phyloP scores from a whole-genome alignment of 2,329 filamentous ascomycete species.

The Exophiala bonariae region DNA sequence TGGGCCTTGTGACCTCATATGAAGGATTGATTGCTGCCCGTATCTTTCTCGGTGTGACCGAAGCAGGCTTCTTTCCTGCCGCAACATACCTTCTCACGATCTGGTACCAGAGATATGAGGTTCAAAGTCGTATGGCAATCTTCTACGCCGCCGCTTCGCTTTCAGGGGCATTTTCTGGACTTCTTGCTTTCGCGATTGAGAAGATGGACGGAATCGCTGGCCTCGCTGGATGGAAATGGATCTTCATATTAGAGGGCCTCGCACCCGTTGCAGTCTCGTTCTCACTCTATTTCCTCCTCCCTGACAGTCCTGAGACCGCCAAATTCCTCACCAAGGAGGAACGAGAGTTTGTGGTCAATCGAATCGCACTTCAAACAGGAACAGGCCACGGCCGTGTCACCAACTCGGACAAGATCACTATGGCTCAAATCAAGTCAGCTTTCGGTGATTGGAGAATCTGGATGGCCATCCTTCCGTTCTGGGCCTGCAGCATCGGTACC shows the following conservation, averaged over 20 bases:
- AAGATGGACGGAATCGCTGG: constrained; percentile 44
- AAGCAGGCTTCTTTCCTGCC: constrained; percentile 54
- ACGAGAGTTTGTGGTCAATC: constrained; percentile 59
- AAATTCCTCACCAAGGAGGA: constrained; percentile 71
- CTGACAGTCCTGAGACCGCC: constrained; percentile 72
- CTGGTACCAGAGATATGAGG: constrained; percentile 37
- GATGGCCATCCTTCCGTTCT: constrained; percentile 34
- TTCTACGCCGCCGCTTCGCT: constrained; percentile 36
- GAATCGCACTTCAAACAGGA: constrained; percentile 68
- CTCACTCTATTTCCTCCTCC: constrained; percentile 60
- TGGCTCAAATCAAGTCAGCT: constrained; percentile 64
- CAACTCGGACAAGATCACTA: constrained; percentile 66
- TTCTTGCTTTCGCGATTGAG: constrained; percentile 67
- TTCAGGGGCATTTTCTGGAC: constrained; percentile 48
- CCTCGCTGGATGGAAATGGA: constrained; percentile 46
- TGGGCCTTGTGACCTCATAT: constrained; percentile 41
- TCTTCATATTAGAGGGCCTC: constrained; percentile 52
- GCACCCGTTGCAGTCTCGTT: constrained; percentile 51
- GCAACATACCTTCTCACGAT: constrained; percentile 47
- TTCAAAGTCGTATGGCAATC: constrained; percentile 35
- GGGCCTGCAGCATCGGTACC: constrained; percentile 23
- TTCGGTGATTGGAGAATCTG: constrained; percentile 69
- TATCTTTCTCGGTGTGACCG: constrained; percentile 46
- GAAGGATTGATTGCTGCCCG: constrained; percentile 44
- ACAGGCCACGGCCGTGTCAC: constrained; percentile 38